phyloP scores from a whole-genome alignment of 495 filamentous ascomycete genomes.

The Bacidia gigantensis region DNA sequence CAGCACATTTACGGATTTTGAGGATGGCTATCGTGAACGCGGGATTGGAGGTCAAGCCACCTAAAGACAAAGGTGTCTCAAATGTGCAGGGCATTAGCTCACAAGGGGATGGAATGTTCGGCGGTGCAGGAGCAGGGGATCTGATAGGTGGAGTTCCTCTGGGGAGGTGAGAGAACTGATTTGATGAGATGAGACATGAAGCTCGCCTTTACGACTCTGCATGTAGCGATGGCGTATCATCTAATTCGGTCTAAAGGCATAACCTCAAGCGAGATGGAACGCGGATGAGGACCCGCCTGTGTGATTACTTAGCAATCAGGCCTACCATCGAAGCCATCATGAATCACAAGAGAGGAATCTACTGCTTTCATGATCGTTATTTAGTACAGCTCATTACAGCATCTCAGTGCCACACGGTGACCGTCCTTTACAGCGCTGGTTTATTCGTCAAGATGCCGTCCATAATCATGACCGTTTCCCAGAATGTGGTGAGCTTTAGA shows the following conservation, averaged over 20 bases:
- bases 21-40: slow-evolving; percentile 60
- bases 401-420: neutral
- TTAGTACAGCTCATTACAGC: slow-evolving; percentile 1
- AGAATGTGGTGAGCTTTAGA: neutral
- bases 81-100: neutral
- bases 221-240: neutral
- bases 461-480: neutral
- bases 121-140: slow-evolving; percentile 1
- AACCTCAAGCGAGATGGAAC: neutral
- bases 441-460: neutral
- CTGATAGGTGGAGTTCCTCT: neutral
- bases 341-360: neutral
- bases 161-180: neutral
- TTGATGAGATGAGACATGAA: neutral
- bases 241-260: neutral
- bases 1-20: slow-evolving; percentile 59
- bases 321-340: neutral
- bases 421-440: neutral
- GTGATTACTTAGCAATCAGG: neutral
- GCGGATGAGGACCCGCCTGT: neutral
- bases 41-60: slow-evolving; percentile 53
- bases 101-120: neutral
- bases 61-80: neutral
- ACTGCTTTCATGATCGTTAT: slow-evolving; percentile 1
- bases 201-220: no score